A percentile compares a stretch with the other conserved stretches of the same genome.
phyloP scores from a whole-genome alignment of 352 stramenopile species.

The Globisporangium splendens region DNA sequence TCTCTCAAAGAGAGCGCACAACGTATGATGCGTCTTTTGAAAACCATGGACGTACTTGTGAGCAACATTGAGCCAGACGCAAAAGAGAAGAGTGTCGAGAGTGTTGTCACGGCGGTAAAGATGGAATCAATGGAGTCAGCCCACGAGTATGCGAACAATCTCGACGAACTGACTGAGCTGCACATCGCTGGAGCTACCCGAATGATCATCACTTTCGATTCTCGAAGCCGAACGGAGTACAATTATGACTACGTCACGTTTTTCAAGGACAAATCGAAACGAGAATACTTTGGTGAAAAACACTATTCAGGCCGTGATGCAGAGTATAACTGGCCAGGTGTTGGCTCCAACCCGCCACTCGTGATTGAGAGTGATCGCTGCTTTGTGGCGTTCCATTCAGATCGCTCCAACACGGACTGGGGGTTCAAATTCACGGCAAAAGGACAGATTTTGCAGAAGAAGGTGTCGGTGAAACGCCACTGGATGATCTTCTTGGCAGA shows the following conservation, averaged over 20 bases:
- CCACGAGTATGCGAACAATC: slow-evolving; percentile 82
- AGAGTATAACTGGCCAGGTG: slow-evolving; percentile 78
- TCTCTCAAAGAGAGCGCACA: slow-evolving; percentile 23
- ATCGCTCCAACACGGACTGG: slow-evolving; percentile 84
- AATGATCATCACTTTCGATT: slow-evolving; percentile 84
- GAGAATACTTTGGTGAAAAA: slow-evolving; percentile 56
- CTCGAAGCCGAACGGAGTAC: slow-evolving; percentile 69
- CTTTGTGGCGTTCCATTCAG: slow-evolving; percentile 82
- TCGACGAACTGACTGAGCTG: slow-evolving; percentile 67
- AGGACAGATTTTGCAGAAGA: slow-evolving; percentile 63
- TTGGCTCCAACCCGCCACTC: slow-evolving; percentile 56
- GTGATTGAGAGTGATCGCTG: slow-evolving; percentile 77
- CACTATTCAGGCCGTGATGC: slow-evolving; percentile 76
- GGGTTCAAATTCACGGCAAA: slow-evolving; percentile 73
- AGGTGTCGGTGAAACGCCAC: slow-evolving; percentile 46
- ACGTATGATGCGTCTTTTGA: slow-evolving; percentile 30
- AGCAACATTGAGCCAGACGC: slow-evolving; percentile 24
- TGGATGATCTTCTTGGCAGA: slow-evolving; percentile 61
- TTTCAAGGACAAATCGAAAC: slow-evolving; percentile 60
- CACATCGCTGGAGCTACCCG: slow-evolving; percentile 62
- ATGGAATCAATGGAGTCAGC: slow-evolving; percentile 68
- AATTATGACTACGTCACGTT: slow-evolving; percentile 91
- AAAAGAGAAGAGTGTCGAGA: slow-evolving; percentile 32
- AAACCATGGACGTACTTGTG: slow-evolving; percentile 29
- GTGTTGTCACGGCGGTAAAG: slow-evolving; percentile 40